Percentiles rank a stretch among this genome's conserved stretches.
Evolutionary conservation across 768 basidiomycete species (phyloP).

Genomic region (Macrolepiota fuliginosa): DNA sequence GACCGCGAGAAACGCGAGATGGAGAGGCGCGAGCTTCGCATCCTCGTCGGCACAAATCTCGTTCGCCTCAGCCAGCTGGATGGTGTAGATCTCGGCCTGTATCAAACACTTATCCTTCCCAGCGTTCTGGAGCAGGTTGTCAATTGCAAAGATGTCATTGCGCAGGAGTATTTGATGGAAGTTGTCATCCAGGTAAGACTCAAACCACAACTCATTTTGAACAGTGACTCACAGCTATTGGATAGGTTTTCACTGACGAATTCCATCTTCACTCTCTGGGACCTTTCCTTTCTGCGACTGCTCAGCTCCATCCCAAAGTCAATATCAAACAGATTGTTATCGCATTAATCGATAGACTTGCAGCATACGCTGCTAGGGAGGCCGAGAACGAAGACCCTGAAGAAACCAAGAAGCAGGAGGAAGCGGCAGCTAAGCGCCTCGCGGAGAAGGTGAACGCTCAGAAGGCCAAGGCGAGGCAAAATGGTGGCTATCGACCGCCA

Average conservation of each 20-base stretch:
- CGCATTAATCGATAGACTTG: constrained; percentile 92
- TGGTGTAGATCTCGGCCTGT: constrained; percentile 94
- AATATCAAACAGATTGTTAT: constrained; percentile 99
- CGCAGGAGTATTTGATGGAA: constrained; percentile 99
- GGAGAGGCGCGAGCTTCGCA: constrained; percentile 92
- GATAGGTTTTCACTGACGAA: constrained; percentile 96
- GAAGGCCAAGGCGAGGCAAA: constrained; percentile 62
- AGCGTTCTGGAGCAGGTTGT: constrained; percentile 96
- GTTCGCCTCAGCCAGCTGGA: constrained; percentile 94
- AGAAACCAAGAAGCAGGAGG: constrained; percentile 90
- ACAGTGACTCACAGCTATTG: constrained; percentile 3
- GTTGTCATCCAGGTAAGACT: constrained; percentile 90
- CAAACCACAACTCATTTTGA: neutral
- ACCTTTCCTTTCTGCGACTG: constrained; percentile 93
- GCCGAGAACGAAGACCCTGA: constrained; percentile 96
- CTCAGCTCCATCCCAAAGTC: constrained; percentile 95
- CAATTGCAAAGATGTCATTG: constrained; percentile 97
- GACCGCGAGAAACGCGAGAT: constrained; percentile 97
- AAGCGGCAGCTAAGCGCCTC: constrained; percentile 84
- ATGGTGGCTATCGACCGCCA: constrained; percentile 29
- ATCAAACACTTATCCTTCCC: constrained; percentile 81
- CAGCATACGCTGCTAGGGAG: constrained; percentile 94
- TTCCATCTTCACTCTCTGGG: constrained; percentile 97
- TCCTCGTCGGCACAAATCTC: constrained; percentile 96
- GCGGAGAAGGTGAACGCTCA: constrained; percentile 83